Percentiles rank a stretch among this genome's conserved stretches.
These are phyloP conservation scores for Ambrosia artemisiifolia DNA, from an alignment of 129 eudicot species.

Conservation along the genomic window DNA sequence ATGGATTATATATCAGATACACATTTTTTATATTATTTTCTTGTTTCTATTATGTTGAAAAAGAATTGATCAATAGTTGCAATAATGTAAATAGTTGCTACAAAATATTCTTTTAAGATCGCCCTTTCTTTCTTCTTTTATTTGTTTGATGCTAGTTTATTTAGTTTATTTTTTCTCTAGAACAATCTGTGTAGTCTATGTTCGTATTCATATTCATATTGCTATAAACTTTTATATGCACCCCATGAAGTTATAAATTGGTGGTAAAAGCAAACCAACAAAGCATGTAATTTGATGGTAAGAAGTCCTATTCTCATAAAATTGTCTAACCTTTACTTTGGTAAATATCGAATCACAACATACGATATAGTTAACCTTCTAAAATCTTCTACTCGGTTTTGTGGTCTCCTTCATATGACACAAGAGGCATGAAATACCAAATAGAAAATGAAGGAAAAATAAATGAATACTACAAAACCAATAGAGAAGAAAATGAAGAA, in stretches of 20 bases:
- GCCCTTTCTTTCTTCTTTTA: neutral
- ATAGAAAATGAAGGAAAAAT: constrained; percentile 23
- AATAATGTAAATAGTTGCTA: too few relatives aligned
- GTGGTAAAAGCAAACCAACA: neutral
- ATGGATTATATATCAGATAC: too few relatives aligned
- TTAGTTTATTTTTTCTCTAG: neutral
- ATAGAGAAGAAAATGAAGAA: constrained; percentile 36
- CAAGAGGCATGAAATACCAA: constrained; percentile 22
- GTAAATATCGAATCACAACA: constrained; percentile 18
- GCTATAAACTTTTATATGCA: neutral
- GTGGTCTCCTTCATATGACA: constrained; percentile 15
- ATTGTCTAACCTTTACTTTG: constrained; percentile 20
- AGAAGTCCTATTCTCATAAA: constrained; percentile 1
- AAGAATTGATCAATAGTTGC: neutral
- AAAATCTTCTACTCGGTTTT: constrained; percentile 9
- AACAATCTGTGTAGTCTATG: neutral
- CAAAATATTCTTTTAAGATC: neutral
- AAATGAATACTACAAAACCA: constrained; percentile 26
- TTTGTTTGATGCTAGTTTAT: too few relatives aligned
- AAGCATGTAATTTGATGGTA: neutral
- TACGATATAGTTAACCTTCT: constrained; percentile 19
- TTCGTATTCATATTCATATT: neutral
- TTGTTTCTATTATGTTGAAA: too few relatives aligned
- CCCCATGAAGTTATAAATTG: neutral
- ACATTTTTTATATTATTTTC: too few relatives aligned